Evolutionary conservation across 805 yeast species (phyloP).

Genomic region (Candida arabinofermentans): DNA sequence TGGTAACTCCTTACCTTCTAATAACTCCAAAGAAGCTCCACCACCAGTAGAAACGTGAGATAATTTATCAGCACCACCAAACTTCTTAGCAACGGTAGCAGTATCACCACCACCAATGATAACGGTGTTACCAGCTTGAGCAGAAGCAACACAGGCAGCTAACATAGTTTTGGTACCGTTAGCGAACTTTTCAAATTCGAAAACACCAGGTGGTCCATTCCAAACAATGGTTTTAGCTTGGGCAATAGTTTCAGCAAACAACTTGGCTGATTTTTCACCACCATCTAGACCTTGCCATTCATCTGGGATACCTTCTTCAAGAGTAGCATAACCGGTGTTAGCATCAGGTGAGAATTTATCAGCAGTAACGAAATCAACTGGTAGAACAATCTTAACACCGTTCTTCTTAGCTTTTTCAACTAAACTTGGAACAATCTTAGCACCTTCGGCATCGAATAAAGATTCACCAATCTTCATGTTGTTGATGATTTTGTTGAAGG

Average conservation of each 20-base stretch:
- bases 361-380: conserved; percentile 94
- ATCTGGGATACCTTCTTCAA: conserved; percentile 90
- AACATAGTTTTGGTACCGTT: conserved; percentile 87
- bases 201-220: conserved; percentile 99
- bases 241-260: conserved; percentile 78
- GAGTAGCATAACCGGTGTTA: conserved; percentile 75
- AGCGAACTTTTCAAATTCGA: conserved; percentile 92
- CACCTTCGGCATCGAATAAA: conserved; percentile 88
- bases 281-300: conserved; percentile 94
- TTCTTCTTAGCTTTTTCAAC: conserved; percentile 95
- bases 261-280: conserved; percentile 84
- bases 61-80: conserved; percentile 91
- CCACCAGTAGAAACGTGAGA: conserved; percentile 99
- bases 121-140: conserved; percentile 85
- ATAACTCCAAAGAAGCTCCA: conserved; percentile 98
- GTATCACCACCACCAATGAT: conserved; percentile 99
- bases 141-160: conserved; percentile 83
- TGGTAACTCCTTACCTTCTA: conserved; percentile 98
- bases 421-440: conserved; percentile 89
- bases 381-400: conserved; percentile 89
- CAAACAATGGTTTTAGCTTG: conserved; percentile 97
- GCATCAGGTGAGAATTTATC: conserved; percentile 94
- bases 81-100: conserved; percentile 98
- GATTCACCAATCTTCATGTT: conserved; percentile 88
- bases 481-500: conserved; percentile 92